Evolutionary conservation across 106 monocot species (phyloP).

Genomic region (Dendrobium nobile): DNA sequence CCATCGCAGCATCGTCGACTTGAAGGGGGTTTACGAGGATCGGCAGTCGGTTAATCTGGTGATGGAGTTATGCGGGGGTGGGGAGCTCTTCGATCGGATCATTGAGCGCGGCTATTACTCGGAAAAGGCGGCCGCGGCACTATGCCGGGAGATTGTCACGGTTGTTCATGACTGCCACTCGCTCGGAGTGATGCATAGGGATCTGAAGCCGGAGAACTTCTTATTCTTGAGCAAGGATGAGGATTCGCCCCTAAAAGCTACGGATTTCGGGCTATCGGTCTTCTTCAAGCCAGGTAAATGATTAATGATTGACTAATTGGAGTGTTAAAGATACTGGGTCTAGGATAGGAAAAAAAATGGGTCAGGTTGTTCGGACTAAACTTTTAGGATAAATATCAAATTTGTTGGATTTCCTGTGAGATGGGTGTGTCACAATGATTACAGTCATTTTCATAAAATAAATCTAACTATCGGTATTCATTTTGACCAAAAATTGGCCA

Average conservation of each 20-base stretch:
- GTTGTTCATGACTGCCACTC: slow-evolving; percentile 46
- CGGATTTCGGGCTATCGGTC: slow-evolving; percentile 48
- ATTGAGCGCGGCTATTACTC: slow-evolving; percentile 41
- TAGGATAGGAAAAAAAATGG: too few relatives aligned
- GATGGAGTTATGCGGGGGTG: slow-evolving; percentile 75
- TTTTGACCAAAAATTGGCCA: too few relatives aligned
- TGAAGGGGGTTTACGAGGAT: slow-evolving; percentile 23
- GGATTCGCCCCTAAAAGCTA: slow-evolving; percentile 52
- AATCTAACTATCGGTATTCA: too few relatives aligned
- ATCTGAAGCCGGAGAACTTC: slow-evolving; percentile 71
- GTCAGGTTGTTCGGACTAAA: too few relatives aligned
- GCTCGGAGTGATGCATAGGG: slow-evolving; percentile 61
- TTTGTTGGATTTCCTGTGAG: too few relatives aligned
- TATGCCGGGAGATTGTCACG: slow-evolving; percentile 43
- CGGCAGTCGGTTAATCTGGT: slow-evolving; percentile 38
- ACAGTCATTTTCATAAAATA: too few relatives aligned
- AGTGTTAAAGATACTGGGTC: neutral
- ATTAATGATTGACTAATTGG: neutral
- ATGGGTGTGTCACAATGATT: too few relatives aligned
- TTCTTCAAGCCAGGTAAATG: slow-evolving; percentile 50
- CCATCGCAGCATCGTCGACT: slow-evolving; percentile 36
- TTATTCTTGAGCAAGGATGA: slow-evolving; percentile 40
- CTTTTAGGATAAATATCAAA: too few relatives aligned
- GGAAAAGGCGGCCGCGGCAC: slow-evolving; percentile 37
- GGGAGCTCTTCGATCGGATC: slow-evolving; percentile 64